Percentiles rank a stretch among this genome's conserved stretches.
These are phyloP conservation scores for Dovyalis caffra DNA, from an alignment of 345 rosid species.

Conservation along the genomic window DNA sequence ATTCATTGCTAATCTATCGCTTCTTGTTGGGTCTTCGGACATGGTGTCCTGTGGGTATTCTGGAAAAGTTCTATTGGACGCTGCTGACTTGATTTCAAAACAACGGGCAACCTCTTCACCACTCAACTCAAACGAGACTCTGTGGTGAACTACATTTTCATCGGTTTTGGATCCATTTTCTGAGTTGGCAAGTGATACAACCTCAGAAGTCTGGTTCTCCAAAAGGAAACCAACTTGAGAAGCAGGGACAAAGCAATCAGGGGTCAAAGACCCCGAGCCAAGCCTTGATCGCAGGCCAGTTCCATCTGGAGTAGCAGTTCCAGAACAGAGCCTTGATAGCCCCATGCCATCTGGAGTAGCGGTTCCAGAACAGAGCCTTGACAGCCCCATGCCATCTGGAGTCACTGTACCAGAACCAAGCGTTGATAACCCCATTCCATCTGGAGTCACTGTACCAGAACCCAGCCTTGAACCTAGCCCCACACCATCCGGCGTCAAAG, in stretches of 20 bases:
- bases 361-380: constrained; percentile 68
- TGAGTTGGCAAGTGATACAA: constrained; percentile 45
- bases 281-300: constrained; percentile 56
- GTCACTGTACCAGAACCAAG: constrained; percentile 71
- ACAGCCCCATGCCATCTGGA: constrained; percentile 61
- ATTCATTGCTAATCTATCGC: constrained; percentile 14
- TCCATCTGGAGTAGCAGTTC: constrained; percentile 71
- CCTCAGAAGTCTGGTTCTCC: constrained; percentile 48
- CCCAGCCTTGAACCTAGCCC: constrained; percentile 32
- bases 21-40: constrained; percentile 20
- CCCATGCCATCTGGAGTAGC: constrained; percentile 64
- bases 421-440: constrained; percentile 68
- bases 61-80: constrained; percentile 34
- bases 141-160: constrained; percentile 49
- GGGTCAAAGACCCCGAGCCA: constrained; percentile 75
- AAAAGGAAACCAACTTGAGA: constrained; percentile 32
- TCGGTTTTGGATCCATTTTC: constrained; percentile 43
- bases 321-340: constrained; percentile 75
- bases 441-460: constrained; percentile 85
- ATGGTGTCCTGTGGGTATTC: constrained; percentile 32
- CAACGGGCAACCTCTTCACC: constrained; percentile 96
- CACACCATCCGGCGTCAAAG: constrained; percentile 29
- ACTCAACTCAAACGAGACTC: constrained; percentile 90
- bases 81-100: constrained; percentile 54
- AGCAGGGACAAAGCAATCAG: constrained; percentile 53